phyloP scores from a whole-genome alignment of 1,284 basidiomycete genomes.

The Polyporus tsugae region DNA sequence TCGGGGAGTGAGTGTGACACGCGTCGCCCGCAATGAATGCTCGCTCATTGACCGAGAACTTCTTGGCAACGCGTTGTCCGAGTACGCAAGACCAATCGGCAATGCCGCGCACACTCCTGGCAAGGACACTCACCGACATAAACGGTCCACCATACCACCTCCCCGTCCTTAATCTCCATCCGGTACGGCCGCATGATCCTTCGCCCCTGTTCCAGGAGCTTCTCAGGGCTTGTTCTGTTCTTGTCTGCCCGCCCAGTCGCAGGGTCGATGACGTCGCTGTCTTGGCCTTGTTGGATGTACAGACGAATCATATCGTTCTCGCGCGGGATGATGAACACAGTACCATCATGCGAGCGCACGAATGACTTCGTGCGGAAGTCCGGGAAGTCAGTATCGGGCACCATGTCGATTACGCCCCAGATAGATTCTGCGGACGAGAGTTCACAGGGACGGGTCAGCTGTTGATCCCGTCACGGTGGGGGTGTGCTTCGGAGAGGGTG shows the following conservation, averaged over 20 bases:
- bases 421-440: constrained; percentile 58
- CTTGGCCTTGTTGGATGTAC: constrained; percentile 80
- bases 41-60: constrained; percentile 70
- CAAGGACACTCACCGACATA: constrained; percentile 57
- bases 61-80: constrained; percentile 81
- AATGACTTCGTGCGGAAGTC: constrained; percentile 79
- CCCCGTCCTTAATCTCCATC: constrained; percentile 58
- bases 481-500: background rate
- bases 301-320: constrained; percentile 76
- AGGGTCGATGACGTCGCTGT: constrained; percentile 56
- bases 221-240: constrained; percentile 62
- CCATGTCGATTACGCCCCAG: constrained; percentile 82
- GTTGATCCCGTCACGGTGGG: too few species aligned
- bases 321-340: constrained; percentile 79
- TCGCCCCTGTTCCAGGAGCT: constrained; percentile 71
- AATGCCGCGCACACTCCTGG: background rate
- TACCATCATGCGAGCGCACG: constrained; percentile 63
- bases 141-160: constrained; percentile 85
- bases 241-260: constrained; percentile 69
- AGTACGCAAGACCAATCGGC: constrained; percentile 41
- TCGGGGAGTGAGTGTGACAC: constrained; percentile 88
- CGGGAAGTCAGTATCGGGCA: constrained; percentile 80
- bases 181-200: constrained; percentile 75
- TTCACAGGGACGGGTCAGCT: background rate
- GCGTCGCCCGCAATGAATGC: constrained; percentile 86